Evolutionary conservation across 805 yeast genomes (phyloP).

Genomic region (Cyberlindnera nakhonratchasimensis): DNA sequence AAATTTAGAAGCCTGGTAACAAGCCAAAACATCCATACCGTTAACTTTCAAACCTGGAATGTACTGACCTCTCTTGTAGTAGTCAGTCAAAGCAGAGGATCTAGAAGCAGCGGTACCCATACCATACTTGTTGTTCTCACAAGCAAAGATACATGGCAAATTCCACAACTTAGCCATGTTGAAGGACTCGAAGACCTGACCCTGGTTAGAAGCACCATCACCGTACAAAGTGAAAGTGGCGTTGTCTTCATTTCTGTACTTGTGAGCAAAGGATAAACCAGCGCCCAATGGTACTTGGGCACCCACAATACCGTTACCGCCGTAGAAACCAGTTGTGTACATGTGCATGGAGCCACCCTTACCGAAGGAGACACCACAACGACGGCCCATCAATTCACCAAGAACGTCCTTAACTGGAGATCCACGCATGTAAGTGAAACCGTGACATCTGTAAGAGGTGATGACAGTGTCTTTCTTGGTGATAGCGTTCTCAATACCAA

Average conservation of each 20-base stretch:
- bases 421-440: constrained; percentile 96
- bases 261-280: constrained; percentile 97
- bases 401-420: constrained; percentile 84
- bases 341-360: constrained; percentile 99
- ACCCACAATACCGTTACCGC: constrained; percentile 99
- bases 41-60: constrained; percentile 98
- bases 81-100: constrained; percentile 94
- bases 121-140: constrained; percentile 99
- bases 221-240: constrained; percentile 92
- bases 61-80: constrained; percentile 98
- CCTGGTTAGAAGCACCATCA: constrained; percentile 99
- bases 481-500: constrained; percentile 95
- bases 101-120: constrained; percentile 99
- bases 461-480: constrained; percentile 81
- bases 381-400: constrained; percentile 96
- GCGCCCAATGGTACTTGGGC: constrained; percentile 99
- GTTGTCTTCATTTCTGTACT: constrained; percentile 76
- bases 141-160: constrained; percentile 89
- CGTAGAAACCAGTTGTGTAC: constrained; percentile 93
- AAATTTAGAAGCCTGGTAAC: constrained; percentile 92
- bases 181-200: constrained; percentile 96
- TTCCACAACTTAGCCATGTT: constrained; percentile 99
- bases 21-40: constrained; percentile 97
- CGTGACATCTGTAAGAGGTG: constrained; percentile 98
- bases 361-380: constrained; percentile 93